Base-by-base conservation (phyloP, 768 basidiomycete species). In the Goffeauzyma gilvescens region DNA sequence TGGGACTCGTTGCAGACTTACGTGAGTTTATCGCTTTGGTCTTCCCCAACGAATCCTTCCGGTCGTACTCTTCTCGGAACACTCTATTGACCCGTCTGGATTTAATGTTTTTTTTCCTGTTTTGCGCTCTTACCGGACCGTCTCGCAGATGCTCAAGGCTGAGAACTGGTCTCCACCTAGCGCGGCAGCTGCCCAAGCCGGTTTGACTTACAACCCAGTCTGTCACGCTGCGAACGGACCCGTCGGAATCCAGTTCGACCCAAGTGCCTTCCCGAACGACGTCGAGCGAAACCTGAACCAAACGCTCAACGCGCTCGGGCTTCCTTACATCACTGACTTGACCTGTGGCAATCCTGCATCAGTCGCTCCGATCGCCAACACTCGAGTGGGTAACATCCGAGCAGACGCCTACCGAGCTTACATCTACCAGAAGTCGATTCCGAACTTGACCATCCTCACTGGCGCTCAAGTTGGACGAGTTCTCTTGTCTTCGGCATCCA, bases 381-480 rank as follows among this genome's bases (percentile, higher is more conserved):
- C 55, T 14, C 24, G 55, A n/a, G 40, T 15, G 20, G 57, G 53
- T 5, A 46, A 53, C 23, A 43, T 38, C n/a, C 41, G 57, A 34
- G 48, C 48, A 24, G 53, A 56, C 41, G 55, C 57, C 40, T 59
- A 55, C 49, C 54, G 56, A 38, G 54, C 45, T 15, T 59, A 59
- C 25, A 42, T 59, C 15, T 52, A 46, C 43, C 37, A 44, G 10
- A 52, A 55, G 45, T 32, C 32, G 27, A 32, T 37, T 18, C 52
- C 54, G 17, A 57, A 57, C 31, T 41, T 59, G 21, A 54, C 53
- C 33, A 55, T 59, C 33, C 49, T 59, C 22, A 33, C 51, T 38
- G 53, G 49, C 15, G 51, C 55, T 20, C 47, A 49, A n/a, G 55
- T 54, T 37, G 55, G 54, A 15, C 44, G 45, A 33, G 44, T 57